Evolutionary conservation across 768 basidiomycete genomes (phyloP).

Genomic region (Cyclocybe cylindracea): DNA sequence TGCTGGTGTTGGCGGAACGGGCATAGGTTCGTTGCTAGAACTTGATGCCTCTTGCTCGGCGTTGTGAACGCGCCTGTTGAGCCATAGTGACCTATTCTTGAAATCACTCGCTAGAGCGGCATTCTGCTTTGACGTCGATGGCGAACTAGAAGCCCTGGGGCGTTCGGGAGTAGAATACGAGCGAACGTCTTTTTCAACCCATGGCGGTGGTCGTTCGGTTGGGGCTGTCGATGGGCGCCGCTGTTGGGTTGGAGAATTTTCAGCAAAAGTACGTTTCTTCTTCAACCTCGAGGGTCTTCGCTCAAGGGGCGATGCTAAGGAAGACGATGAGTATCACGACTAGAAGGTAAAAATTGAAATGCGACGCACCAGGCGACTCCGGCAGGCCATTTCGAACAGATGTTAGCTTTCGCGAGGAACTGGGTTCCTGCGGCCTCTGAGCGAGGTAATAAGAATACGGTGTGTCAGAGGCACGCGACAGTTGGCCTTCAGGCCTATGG

Average conservation of each 20-base stretch:
- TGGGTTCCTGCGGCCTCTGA: not conserved
- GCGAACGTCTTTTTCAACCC: not conserved
- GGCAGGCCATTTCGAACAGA: not conserved
- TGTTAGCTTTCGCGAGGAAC: not conserved
- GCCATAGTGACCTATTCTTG: conserved; percentile 9
- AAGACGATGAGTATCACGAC: too few relatives aligned
- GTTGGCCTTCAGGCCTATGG: too few relatives aligned
- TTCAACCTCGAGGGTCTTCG: too few relatives aligned
- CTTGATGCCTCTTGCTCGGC: not conserved
- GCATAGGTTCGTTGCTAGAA: not conserved
- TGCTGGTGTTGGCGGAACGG: not conserved
- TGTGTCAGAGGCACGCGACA: not conserved
- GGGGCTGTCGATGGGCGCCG: not conserved
- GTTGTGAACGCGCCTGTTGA: conserved; percentile 6
- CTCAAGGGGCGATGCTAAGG: too few relatives aligned
- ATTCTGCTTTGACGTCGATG: not conserved
- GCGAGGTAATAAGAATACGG: conserved; percentile 8
- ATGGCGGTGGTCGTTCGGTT: not conserved
- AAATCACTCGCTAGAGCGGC: conserved; percentile 1
- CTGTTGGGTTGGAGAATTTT: too few relatives aligned
- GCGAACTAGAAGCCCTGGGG: not conserved
- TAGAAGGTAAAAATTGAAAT: not conserved
- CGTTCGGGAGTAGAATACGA: not conserved
- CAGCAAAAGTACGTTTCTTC: too few relatives aligned
- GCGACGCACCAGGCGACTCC: not conserved